Percentiles rank a stretch among this genome's conserved stretches.
These are phyloP conservation scores for Linum usitatissimum DNA, from an alignment of 345 rosid species.

Conservation along the genomic window DNA sequence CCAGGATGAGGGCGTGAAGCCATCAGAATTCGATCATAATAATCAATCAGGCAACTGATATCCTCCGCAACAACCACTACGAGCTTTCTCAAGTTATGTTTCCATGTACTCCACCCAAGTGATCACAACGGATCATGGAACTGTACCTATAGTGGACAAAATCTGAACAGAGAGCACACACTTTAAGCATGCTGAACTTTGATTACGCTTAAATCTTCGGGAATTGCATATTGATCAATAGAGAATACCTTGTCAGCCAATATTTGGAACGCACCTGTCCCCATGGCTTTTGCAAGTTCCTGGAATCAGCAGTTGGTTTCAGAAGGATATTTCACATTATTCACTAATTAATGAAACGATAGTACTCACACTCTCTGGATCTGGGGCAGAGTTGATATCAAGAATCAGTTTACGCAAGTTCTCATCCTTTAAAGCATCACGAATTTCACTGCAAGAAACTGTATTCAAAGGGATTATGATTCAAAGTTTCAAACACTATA, in stretches of 20 bases:
- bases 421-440: slow-evolving; percentile 32
- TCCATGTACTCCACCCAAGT: too few species aligned
- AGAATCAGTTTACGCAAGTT: slow-evolving; percentile 31
- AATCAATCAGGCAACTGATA: too few species aligned
- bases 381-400: slow-evolving; percentile 32
- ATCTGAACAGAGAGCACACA: too few species aligned
- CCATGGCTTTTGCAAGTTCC: slow-evolving; percentile 58
- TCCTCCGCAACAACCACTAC: too few species aligned
- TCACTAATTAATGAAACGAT: slow-evolving; percentile 4
- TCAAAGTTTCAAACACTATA: background rate
- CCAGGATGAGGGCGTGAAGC: too few species aligned
- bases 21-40: too few species aligned
- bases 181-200: too few species aligned
- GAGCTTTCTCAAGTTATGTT: too few species aligned
- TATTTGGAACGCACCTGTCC: slow-evolving; percentile 31
- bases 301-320: slow-evolving; percentile 13
- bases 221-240: background rate
- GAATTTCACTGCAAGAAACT: slow-evolving; percentile 48
- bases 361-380: slow-evolving; percentile 33
- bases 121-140: too few species aligned
- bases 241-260: slow-evolving; percentile 42
- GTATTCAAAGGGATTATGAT: slow-evolving; percentile 11
- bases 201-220: too few species aligned
- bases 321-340: slow-evolving; percentile 8
- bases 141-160: too few species aligned